phyloP scores from a whole-genome alignment of 495 filamentous ascomycete genomes.

The Pyrenopolyporus hunteri region DNA sequence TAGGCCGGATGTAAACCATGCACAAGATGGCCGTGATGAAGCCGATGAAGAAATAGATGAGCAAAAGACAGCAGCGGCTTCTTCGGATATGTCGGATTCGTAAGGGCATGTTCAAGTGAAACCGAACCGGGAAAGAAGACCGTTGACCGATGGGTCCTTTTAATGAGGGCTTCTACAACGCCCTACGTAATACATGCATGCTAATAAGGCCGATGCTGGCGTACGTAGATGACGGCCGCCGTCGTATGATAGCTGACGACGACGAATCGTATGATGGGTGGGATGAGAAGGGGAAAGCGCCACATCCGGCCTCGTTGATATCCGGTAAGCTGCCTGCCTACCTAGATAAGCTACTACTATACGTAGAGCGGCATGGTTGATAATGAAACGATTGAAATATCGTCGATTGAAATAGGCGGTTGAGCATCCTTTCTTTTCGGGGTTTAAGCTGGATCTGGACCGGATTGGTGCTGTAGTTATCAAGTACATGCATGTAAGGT shows the following conservation, averaged over 20 bases:
- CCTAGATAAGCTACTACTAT: too few species aligned
- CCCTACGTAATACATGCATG: neutral
- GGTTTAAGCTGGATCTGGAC: too few species aligned
- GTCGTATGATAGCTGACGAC: conserved; percentile 32
- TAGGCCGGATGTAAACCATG: conserved; percentile 31
- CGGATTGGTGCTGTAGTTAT: too few species aligned
- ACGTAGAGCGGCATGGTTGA: too few species aligned
- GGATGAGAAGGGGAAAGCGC: conserved; percentile 24
- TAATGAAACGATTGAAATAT: too few species aligned
- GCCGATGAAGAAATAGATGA: conserved; percentile 33
- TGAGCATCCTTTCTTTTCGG: too few species aligned
- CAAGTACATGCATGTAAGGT: too few species aligned
- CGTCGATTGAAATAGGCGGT: too few species aligned
- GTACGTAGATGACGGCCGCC: conserved; percentile 4
- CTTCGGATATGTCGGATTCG: conserved; percentile 28
- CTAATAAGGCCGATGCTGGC: conserved; percentile 8
- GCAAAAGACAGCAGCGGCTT: conserved; percentile 28
- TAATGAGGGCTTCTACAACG: too few species aligned
- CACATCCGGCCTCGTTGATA: conserved; percentile 5
- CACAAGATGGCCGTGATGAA: conserved; percentile 33
- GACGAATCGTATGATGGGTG: conserved; percentile 31
- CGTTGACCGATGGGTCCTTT: conserved; percentile 2
- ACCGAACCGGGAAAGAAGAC: neutral
- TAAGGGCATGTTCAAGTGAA: conserved; percentile 12
- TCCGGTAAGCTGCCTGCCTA: too few species aligned